Conservation (phyloP, 1,284 basidiomycete species). For the Fistulinella staudtii region DNA sequence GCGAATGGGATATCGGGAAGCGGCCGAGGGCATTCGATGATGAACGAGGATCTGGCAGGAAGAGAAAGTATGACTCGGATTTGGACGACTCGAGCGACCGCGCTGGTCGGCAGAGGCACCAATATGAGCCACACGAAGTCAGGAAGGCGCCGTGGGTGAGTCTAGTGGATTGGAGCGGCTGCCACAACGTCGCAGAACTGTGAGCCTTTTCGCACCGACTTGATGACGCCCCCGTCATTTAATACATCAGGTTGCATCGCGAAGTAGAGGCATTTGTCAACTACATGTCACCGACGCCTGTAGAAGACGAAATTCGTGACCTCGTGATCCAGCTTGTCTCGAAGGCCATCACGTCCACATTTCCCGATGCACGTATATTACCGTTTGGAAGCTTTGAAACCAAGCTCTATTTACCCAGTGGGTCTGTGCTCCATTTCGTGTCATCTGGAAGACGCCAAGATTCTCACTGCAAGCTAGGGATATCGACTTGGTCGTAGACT, state of each 20-base stretch:
- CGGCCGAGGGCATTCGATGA: conserved; percentile 20
- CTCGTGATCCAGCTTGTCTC: conserved; percentile 76
- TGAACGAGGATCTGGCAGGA: conserved; percentile 32
- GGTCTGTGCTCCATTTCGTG: conserved; percentile 49
- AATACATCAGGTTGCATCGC: conserved; percentile 60
- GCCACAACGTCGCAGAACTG: conserved; percentile 79
- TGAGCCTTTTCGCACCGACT: conserved; percentile 36
- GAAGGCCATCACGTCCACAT: conserved; percentile 58
- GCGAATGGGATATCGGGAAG: conserved; percentile 45
- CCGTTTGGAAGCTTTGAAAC: conserved; percentile 96
- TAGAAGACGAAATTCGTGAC: conserved; percentile 82
- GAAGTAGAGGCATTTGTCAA: conserved; percentile 84
- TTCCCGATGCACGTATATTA: conserved; percentile 78
- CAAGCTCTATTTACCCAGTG: conserved; percentile 89
- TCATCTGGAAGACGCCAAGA: neutral
- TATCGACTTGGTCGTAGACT: conserved; percentile 74
- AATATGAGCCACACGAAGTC: conserved; percentile 44
- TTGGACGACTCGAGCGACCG: conserved; percentile 48
- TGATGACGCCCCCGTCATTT: conserved; percentile 5
- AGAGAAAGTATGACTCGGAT: conserved; percentile 41
- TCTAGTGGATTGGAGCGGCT: conserved; percentile 75
- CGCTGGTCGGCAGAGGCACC: conserved; percentile 41
- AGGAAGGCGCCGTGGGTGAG: conserved; percentile 77
- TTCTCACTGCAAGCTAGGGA: conserved; percentile 47
- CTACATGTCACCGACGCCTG: conserved; percentile 84